These are phyloP conservation scores for Annona cherimola DNA, from an alignment of 164 flowering plant genomes.

Conservation along the genomic window DNA sequence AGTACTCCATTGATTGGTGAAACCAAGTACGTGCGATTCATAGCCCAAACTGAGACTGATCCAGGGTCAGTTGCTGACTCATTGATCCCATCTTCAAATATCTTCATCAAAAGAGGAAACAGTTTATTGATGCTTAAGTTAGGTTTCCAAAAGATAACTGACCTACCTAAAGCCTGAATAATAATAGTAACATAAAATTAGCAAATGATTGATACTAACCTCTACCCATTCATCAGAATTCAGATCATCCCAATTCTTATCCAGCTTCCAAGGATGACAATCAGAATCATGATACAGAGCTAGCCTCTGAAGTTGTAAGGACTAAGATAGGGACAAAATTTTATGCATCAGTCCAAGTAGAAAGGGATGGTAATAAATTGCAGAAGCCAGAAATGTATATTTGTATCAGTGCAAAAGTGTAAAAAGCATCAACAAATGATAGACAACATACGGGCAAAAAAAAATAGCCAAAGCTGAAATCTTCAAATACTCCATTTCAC, in stretches of 20 bases:
- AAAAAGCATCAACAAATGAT: neutral
- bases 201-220: slow-evolving; percentile 40
- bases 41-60: slow-evolving; percentile 51
- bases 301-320: slow-evolving; percentile 93
- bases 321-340: slow-evolving; percentile 39
- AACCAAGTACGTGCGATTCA: slow-evolving; percentile 65
- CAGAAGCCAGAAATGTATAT: neutral
- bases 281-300: slow-evolving; percentile 92
- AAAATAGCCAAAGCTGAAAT: too few relatives aligned
- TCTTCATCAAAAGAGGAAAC: slow-evolving; percentile 31
- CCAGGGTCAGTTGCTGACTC: slow-evolving; percentile 38
- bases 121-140: neutral
- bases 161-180: neutral
- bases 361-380: neutral
- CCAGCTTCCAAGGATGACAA: slow-evolving; percentile 68
- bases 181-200: neutral
- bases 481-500: too few relatives aligned
- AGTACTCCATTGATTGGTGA: slow-evolving; percentile 92
- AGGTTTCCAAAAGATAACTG: neutral
- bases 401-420: neutral
- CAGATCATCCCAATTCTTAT: slow-evolving; percentile 87
- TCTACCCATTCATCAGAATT: slow-evolving; percentile 87
- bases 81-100: slow-evolving; percentile 92
- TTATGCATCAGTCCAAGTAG: slow-evolving; percentile 6
- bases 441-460: neutral